These are phyloP conservation scores for Kickxella alabastrina DNA, from an alignment of 192 early-diverging fungal genomes.

Conservation along the genomic window DNA sequence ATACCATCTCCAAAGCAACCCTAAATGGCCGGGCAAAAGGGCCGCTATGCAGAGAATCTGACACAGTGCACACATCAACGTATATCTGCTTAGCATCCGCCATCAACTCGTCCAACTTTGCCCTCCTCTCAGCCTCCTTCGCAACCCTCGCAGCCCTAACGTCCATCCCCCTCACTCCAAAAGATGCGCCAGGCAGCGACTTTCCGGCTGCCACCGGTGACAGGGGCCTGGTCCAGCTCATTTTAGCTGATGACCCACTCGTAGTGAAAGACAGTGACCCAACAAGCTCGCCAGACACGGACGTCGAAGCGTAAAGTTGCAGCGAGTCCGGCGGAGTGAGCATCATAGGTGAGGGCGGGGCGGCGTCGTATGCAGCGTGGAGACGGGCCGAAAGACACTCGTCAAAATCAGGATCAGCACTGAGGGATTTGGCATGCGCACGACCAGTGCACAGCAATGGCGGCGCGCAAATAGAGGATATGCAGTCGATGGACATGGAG, in stretches of 20 bases:
- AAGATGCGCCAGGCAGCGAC: background rate
- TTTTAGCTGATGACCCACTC: background rate
- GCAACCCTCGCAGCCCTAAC: background rate
- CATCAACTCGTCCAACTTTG: constrained; percentile 6
- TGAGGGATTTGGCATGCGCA: constrained; percentile 1
- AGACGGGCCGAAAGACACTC: background rate
- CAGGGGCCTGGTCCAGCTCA: constrained; percentile 3
- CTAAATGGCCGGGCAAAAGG: constrained; percentile 56
- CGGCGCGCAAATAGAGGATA: constrained; percentile 31
- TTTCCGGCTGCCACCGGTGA: constrained; percentile 7
- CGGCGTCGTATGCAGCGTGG: background rate
- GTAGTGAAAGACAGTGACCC: constrained; percentile 1
- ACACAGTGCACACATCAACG: constrained; percentile 52
- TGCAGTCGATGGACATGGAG: constrained; percentile 46
- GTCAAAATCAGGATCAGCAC: background rate
- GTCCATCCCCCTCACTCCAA: too few relatives aligned
- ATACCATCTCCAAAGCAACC: constrained; percentile 55
- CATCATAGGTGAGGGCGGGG: background rate
- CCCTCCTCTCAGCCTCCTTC: background rate
- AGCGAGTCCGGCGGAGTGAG: background rate
- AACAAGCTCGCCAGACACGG: background rate
- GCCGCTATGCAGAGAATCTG: constrained; percentile 58
- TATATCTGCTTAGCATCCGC: constrained; percentile 29
- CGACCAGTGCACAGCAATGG: constrained; percentile 8
- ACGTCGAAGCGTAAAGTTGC: background rate